Evolutionary conservation across 805 yeast species (phyloP).

Genomic region (Candida pseudoglaebosa): DNA sequence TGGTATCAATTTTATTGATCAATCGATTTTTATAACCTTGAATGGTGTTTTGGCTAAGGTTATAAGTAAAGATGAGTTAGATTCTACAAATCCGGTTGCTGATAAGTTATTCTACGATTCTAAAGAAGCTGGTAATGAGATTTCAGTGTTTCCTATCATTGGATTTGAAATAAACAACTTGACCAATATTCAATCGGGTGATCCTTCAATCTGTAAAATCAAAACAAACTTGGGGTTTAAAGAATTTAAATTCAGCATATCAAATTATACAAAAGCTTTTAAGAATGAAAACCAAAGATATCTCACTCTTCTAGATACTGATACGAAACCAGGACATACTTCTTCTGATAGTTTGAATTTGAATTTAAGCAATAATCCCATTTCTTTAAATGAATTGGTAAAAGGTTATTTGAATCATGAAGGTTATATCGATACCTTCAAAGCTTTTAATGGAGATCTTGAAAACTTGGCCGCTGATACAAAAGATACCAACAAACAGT

Average conservation of each 20-base stretch:
- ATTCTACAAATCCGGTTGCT: conserved; percentile 14
- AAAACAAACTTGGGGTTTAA: conserved; percentile 53
- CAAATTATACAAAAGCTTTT: conserved; percentile 45
- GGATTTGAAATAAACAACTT: conserved; percentile 28
- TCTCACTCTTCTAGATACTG: conserved; percentile 16
- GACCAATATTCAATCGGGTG: conserved; percentile 24
- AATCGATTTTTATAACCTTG: conserved; percentile 69
- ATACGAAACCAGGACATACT: conserved; percentile 8
- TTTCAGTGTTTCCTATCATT: conserved; percentile 29
- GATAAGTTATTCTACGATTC: conserved; percentile 18
- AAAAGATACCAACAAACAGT: conserved; percentile 2
- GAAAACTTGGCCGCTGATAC: conserved; percentile 17
- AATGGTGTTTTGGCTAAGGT: conserved; percentile 57
- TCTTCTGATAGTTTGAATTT: conserved; percentile 18
- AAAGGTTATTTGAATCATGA: conserved; percentile 37
- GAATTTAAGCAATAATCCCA: conserved; percentile 23
- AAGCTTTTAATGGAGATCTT: conserved; percentile 31
- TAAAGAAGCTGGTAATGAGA: conserved; percentile 22
- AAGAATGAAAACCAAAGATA: conserved; percentile 29
- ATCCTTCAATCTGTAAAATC: conserved; percentile 23
- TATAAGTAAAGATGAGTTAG: conserved; percentile 22
- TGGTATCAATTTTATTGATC: conserved; percentile 68
- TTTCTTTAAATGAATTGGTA: conserved; percentile 27
- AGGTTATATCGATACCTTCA: conserved; percentile 34
- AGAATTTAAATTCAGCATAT: conserved; percentile 60